phyloP scores from a whole-genome alignment of 768 basidiomycete genomes.

The Lyophyllum semitale region DNA sequence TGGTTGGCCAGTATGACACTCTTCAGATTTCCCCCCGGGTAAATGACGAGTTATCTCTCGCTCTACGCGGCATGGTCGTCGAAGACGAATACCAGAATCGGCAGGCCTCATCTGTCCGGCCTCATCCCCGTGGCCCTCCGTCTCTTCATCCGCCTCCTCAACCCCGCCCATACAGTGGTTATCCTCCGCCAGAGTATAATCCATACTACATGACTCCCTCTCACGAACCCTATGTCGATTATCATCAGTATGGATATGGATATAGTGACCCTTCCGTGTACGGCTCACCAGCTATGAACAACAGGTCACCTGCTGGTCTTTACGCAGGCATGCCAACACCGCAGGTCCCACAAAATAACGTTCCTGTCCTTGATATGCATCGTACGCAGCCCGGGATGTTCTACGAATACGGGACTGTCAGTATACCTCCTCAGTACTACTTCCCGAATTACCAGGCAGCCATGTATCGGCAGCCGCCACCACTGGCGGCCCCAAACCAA shows the following conservation, averaged over 20 bases:
- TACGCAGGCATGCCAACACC: slow-evolving; percentile 38
- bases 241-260: slow-evolving; percentile 52
- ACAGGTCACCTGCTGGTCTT: slow-evolving; percentile 43
- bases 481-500: slow-evolving; percentile 23
- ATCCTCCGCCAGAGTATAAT: slow-evolving; percentile 58
- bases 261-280: slow-evolving; percentile 54
- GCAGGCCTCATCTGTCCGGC: slow-evolving; percentile 22
- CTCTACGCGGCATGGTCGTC: slow-evolving; percentile 50
- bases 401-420: slow-evolving; percentile 57
- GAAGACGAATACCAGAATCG: slow-evolving; percentile 26
- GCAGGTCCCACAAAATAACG: slow-evolving; percentile 27
- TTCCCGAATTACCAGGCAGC: slow-evolving; percentile 60
- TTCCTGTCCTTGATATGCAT: slow-evolving; percentile 38
- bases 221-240: slow-evolving; percentile 55
- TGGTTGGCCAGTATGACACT: slow-evolving; percentile 15
- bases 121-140: slow-evolving; percentile 42
- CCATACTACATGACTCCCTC: slow-evolving; percentile 57
- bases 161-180: slow-evolving; percentile 49
- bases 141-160: too few species aligned
- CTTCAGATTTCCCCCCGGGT: slow-evolving; percentile 38
- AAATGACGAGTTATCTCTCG: slow-evolving; percentile 56
- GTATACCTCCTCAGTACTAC: slow-evolving; percentile 60
- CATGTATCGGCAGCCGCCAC: slow-evolving; percentile 51
- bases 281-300: slow-evolving; percentile 45
- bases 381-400: slow-evolving; percentile 55